Evolutionary conservation across 441 rosid species (phyloP), one percentile per base, ranked within the genome.

Genomic region (Bruguiera hainesii): DNA sequence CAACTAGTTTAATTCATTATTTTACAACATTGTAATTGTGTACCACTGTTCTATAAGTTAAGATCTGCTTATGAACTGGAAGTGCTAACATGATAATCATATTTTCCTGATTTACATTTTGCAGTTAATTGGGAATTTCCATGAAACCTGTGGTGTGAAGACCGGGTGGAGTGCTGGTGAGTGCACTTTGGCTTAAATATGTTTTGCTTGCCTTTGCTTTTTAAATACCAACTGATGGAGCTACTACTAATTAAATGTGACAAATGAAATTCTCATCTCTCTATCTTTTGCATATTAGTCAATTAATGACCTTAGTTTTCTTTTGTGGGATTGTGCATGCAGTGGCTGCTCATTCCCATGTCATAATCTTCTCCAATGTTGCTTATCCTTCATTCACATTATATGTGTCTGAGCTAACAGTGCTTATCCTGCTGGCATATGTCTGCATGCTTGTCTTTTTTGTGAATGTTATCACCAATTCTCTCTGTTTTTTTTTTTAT

Each of bases 131-230:
- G 95, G 96, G 25, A 92, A 87, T 79, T 89, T 84, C 76, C 95
- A 90, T 80, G 98, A 92, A 78, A 72, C 88, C 5, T 71, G 75
- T 77, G 89, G 95, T 61, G 33, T 83, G 64, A 92, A 75, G 84
- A 89, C 90, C 56, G 89, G 95, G 0, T 92, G 96, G 98, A 95
- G 93, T 68, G 84, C 96, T 53, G 96, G 98, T 88, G 69, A 79
- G 87, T 63, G 23, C 42, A 60, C 37, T 15, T 13, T 68, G 37
- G 35, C 49, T 61, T 28, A 9, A 21, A 60, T 8, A 59, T 6
- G 52, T 52, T 55, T 56, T 25, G 39, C 28, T 69, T 39, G 6
- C 70, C 37, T 65, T 23, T 19, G 13, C 6, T 50, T 26, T 42
- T 60, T 39, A 26, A 23, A 39, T 21, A 20, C 23, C 23, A 42